Conservation (phyloP, 257 asterid species). For the Przewalskia tangutica region DNA sequence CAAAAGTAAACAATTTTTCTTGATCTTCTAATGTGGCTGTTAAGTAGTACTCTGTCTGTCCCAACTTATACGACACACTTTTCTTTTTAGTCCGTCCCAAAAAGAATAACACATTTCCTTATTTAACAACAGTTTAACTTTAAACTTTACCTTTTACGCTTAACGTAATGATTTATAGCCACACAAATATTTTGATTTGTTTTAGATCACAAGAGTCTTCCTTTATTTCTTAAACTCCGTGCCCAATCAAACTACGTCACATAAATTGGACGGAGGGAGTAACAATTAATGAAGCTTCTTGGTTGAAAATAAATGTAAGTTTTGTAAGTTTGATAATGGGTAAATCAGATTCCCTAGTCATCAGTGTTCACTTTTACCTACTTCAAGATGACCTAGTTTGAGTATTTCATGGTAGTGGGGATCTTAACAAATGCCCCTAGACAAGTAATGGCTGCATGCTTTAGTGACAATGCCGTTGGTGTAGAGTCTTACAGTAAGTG, state of each 20-base stretch:
- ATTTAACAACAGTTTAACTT: no score
- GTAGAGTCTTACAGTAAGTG: background rate
- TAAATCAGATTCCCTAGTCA: background rate
- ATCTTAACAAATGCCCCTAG: background rate
- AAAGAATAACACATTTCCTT: no score
- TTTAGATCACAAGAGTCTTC: no score
- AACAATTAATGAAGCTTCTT: background rate
- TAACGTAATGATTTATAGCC: no score
- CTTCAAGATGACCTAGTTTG: background rate
- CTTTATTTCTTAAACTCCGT: no score
- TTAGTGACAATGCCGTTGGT: background rate
- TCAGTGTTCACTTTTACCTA: background rate
- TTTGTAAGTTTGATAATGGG: background rate
- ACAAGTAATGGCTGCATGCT: background rate
- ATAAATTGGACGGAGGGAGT: background rate
- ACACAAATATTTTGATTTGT: no score
- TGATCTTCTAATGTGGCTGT: background rate
- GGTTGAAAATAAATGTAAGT: background rate
- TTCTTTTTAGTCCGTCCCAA: no score
- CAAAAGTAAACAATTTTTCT: background rate
- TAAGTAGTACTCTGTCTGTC: background rate
- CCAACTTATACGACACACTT: no score
- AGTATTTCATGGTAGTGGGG: background rate
- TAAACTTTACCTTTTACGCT: no score
- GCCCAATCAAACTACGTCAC: no score